Base-by-base conservation (phyloP, 495 filamentous ascomycete species). In the Delitschia confertaspora region DNA sequence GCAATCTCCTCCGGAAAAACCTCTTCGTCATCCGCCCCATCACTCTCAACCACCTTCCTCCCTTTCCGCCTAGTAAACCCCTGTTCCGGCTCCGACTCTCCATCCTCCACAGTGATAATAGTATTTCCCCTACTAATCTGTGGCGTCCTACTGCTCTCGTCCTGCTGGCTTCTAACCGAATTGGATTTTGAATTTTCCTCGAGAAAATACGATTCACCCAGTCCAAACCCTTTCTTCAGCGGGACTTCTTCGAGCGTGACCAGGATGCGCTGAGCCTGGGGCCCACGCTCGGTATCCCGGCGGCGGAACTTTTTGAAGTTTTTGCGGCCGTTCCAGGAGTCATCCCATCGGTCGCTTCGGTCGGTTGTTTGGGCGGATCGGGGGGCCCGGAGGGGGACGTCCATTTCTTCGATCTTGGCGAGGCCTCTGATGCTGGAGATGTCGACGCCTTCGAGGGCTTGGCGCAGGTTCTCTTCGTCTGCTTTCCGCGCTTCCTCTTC, bases 281-380 rank as follows among this genome's bases (percentile, higher is more conserved):
- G 41, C 6, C 36, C 50, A 8, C 42, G 13, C 37, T 44, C 47
- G 20, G 33, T 43, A 25, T 74, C 78, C 33, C 75, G 73, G 42
- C 77, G 74, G 3, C 77, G 73, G 51, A 98, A 98, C 51, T 75
- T 80, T 63, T 98, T 98, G 69, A 95, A 98, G 53, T 98, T 96
- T 65, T 87, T 93, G 4, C 89, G 75, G 0, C 93, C 91, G 57
- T 95, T 94, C 93, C 93, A 98, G 25, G 71, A 69, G 2, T 86
- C 80, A 55, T 95, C 78, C 91, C 93, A 95, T 17, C 87, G 74
- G 7, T 74, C 72, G 39, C 71, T 70, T 39, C n/a, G 25, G 17
- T 39, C 20, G 2, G 20, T 24, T 17, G 19, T 16, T 13, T 29
- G 26, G 49, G 38, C 53, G 56, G 57, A 42, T 20, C 11, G 45